Conservation (phyloP, 2,329 filamentous ascomycete genomes). For the Beauveria varroae region DNA sequence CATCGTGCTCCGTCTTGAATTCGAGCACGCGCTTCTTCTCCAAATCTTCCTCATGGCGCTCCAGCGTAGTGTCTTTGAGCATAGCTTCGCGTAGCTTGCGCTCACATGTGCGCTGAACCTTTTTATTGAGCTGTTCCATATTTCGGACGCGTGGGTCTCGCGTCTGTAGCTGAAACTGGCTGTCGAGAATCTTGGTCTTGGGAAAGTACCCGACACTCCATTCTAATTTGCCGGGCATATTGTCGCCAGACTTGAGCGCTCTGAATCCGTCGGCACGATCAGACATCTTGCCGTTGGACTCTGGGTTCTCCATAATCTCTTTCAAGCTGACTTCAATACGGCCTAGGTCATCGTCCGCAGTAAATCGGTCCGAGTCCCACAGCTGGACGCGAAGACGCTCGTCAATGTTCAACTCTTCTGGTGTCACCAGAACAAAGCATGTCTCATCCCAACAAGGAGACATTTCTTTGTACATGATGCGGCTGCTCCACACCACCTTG, state of each 20-base stretch:
- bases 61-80: constrained; percentile 33
- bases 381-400: constrained; percentile 63
- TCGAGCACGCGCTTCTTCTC: constrained; percentile 63
- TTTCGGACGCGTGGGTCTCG: constrained; percentile 49
- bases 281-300: constrained; percentile 54
- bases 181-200: constrained; percentile 55
- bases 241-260: constrained; percentile 56
- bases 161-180: constrained; percentile 55
- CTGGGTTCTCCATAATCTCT: constrained; percentile 50
- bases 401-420: constrained; percentile 64
- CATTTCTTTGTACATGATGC: constrained; percentile 58
- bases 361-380: constrained; percentile 68
- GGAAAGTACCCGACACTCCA: constrained; percentile 68
- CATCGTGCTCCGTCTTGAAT: constrained; percentile 50
- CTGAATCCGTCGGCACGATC: constrained; percentile 58
- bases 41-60: constrained; percentile 53
- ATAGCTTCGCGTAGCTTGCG: constrained; percentile 58
- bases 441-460: constrained; percentile 66
- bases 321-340: constrained; percentile 64
- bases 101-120: constrained; percentile 46
- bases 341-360: constrained; percentile 67
- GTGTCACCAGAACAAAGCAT: constrained; percentile 59
- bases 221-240: constrained; percentile 60
- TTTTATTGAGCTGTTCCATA: constrained; percentile 50
- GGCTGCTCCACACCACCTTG: constrained; percentile 52